Evolutionary conservation across 352 stramenopile species (phyloP).

Genomic region (Globisporangium takayamanum): DNA sequence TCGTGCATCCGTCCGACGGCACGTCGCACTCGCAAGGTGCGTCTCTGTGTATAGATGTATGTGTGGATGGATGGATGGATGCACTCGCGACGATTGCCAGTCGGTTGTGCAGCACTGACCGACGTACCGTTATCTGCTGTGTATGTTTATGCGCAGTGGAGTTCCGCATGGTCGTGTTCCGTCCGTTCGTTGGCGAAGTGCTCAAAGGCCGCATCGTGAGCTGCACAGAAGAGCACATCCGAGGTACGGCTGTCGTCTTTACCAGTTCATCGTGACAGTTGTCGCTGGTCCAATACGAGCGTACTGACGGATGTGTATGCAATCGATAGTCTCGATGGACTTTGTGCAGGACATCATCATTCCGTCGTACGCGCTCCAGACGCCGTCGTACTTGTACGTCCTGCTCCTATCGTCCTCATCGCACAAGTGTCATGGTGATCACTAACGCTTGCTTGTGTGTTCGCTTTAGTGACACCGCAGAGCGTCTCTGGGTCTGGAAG

Average conservation of each 20-base stretch:
- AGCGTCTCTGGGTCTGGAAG: conserved; percentile 84
- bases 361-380: conserved; percentile 83
- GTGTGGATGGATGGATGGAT: background rate
- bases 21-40: conserved; percentile 79
- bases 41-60: background rate
- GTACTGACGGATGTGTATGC: background rate
- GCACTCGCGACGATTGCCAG: background rate
- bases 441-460: background rate
- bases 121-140: background rate
- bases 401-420: background rate
- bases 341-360: conserved; percentile 90
- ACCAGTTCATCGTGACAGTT: background rate
- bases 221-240: conserved; percentile 86
- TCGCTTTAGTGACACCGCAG: conserved; percentile 48
- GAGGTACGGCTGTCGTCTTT: conserved; percentile 22
- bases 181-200: conserved; percentile 83
- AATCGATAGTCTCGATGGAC: conserved; percentile 70
- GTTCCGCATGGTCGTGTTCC: conserved; percentile 88
- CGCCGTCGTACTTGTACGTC: conserved; percentile 78
- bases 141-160: conserved; percentile 36
- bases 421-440: background rate
- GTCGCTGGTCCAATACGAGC: background rate
- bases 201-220: conserved; percentile 85
- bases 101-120: background rate
- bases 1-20: conserved; percentile 80